A percentile compares a stretch with the other conserved stretches of the same genome.
These are phyloP conservation scores for Candida taoyuanica DNA, from an alignment of 805 yeast genomes.

Conservation along the genomic window DNA sequence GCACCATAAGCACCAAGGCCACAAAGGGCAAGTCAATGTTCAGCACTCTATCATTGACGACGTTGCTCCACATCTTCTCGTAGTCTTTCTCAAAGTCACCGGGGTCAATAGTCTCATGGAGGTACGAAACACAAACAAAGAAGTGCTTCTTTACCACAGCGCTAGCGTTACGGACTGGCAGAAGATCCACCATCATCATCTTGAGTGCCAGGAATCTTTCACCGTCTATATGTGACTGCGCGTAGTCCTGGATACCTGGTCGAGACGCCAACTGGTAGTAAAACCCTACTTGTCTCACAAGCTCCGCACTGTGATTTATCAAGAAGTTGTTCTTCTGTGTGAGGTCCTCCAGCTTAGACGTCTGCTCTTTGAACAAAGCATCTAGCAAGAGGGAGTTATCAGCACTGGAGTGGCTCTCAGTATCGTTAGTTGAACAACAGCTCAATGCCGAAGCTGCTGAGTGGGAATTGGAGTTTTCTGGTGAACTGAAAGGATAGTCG, in stretches of 20 bases:
- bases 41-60: constrained; percentile 5
- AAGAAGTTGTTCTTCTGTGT: constrained; percentile 4
- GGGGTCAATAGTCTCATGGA: constrained; percentile 5
- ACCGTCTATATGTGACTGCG: constrained; percentile 1
- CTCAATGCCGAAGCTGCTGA: too few relatives aligned
- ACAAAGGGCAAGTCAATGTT: constrained; percentile 16
- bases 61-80: constrained; percentile 13
- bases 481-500: constrained; percentile 5
- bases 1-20: constrained; percentile 10
- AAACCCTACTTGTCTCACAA: constrained; percentile 8
- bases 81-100: constrained; percentile 12
- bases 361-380: constrained; percentile 3
- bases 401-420: background rate
- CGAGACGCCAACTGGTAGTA: constrained; percentile 5
- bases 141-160: constrained; percentile 14
- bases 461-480: too few relatives aligned
- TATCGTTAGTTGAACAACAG: too few relatives aligned
- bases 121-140: constrained; percentile 11
- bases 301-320: constrained; percentile 8
- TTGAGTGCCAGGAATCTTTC: constrained; percentile 7
- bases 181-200: constrained; percentile 8
- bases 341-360: constrained; percentile 6
- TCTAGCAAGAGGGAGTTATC: constrained; percentile 2
- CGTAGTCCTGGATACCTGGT: constrained; percentile 6
- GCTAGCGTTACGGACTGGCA: constrained; percentile 12